These are phyloP conservation scores for Tylopilus plumbeoviolaceoides DNA, from an alignment of 768 basidiomycete genomes.

Conservation along the genomic window DNA sequence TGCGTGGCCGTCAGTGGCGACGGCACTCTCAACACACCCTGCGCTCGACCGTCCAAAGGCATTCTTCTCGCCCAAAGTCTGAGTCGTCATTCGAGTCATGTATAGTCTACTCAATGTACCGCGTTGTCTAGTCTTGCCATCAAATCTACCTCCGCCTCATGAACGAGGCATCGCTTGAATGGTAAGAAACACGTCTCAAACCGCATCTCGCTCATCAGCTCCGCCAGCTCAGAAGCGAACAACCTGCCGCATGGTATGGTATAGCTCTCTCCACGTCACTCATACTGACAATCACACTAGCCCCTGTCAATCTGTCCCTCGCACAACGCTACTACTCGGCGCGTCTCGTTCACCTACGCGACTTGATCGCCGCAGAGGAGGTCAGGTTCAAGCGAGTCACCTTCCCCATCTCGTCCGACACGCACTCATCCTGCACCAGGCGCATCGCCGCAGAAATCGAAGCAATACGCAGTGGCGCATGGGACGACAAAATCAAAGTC, in stretches of 20 bases:
- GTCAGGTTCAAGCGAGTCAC: conserved; percentile 64
- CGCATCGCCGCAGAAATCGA: conserved; percentile 69
- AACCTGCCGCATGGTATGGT: conserved; percentile 49
- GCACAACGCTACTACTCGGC: conserved; percentile 71
- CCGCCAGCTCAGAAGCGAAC: conserved; percentile 46
- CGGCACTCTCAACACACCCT: conserved; percentile 66
- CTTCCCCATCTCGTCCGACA: background rate
- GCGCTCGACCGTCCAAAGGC: conserved; percentile 57
- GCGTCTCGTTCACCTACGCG: conserved; percentile 67
- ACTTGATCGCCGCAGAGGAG: conserved; percentile 72
- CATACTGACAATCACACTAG: conserved; percentile 35
- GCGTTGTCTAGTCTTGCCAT: conserved; percentile 56
- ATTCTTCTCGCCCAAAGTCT: conserved; percentile 67
- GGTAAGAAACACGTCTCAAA: conserved; percentile 37
- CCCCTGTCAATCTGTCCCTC: conserved; percentile 59
- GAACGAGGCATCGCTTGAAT: conserved; percentile 60
- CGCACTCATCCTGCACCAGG: conserved; percentile 34
- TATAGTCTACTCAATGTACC: conserved; percentile 18
- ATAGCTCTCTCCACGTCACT: background rate
- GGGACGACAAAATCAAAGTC: conserved; percentile 51
- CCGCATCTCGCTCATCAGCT: background rate
- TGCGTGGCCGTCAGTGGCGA: conserved; percentile 65
- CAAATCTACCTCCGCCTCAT: conserved; percentile 64
- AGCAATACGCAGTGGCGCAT: conserved; percentile 62
- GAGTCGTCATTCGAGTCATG: conserved; percentile 17